Percentiles rank a stretch among this genome's conserved stretches.
These are phyloP conservation scores for Heterococcus sp. DNA, from an alignment of 108 stramenopile genomes.

Conservation along the genomic window DNA sequence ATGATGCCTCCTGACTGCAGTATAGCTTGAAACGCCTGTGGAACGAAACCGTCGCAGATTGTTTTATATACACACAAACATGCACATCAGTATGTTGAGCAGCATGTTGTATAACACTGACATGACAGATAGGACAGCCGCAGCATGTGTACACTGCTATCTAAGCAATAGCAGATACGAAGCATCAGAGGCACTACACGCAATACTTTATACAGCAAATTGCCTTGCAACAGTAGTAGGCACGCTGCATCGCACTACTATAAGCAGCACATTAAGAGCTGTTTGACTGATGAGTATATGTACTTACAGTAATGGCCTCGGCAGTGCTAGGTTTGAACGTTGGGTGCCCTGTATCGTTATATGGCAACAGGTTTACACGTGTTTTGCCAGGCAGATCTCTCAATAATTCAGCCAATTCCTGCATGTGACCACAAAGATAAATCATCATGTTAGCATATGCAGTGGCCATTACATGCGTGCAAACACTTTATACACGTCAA, in stretches of 20 bases:
- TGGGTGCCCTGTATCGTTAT: slow-evolving; percentile 36
- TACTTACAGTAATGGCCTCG: slow-evolving; percentile 15
- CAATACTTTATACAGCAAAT: background rate
- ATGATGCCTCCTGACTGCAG: background rate
- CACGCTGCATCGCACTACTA: slow-evolving; percentile 3
- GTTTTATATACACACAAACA: background rate
- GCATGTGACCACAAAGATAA: background rate
- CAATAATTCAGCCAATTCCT: slow-evolving; percentile 12
- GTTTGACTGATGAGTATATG: no score
- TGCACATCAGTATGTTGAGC: background rate
- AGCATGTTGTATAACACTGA: background rate
- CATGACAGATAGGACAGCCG: background rate
- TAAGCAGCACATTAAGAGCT: no score
- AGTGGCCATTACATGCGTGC: background rate
- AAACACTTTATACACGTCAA: no score
- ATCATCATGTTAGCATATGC: background rate
- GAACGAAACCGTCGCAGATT: background rate
- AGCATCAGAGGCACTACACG: background rate
- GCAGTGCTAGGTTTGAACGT: slow-evolving; percentile 8
- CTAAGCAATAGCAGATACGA: background rate
- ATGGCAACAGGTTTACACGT: slow-evolving; percentile 34
- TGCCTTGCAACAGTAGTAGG: slow-evolving; percentile 14
- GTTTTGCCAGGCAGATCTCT: slow-evolving; percentile 20
- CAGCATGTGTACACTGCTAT: background rate
- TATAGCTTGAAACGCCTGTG: background rate